These are phyloP conservation scores for Lasiodiplodia citricola DNA, from an alignment of 2,329 filamentous ascomycete species.

Conservation along the genomic window DNA sequence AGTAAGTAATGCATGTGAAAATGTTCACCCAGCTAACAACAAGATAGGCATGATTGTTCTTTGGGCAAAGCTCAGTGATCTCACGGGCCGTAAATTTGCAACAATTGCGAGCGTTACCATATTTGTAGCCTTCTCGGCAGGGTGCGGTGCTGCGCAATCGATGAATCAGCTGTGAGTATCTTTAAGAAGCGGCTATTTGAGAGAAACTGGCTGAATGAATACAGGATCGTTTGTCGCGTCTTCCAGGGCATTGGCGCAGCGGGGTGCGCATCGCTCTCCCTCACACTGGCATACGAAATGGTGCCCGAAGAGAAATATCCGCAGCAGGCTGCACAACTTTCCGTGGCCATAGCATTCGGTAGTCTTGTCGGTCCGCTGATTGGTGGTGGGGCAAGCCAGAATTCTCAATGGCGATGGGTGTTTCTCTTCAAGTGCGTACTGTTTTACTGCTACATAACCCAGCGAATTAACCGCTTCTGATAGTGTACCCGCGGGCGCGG, in stretches of 20 bases:
- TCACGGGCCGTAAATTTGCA: constrained; percentile 37
- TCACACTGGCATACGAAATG: constrained; percentile 38
- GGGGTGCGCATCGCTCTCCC: constrained; percentile 36
- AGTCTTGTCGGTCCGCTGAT: constrained; percentile 28
- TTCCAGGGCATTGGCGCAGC: constrained; percentile 41
- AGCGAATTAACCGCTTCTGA: not conserved
- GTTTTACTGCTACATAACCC: no score
- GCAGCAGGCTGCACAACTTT: constrained; percentile 14
- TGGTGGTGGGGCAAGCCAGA: constrained; percentile 8
- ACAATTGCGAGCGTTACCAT: constrained; percentile 35
- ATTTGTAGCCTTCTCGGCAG: constrained; percentile 38
- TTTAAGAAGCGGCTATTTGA: not conserved
- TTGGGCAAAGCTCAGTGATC: constrained; percentile 41
- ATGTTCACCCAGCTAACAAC: not conserved
- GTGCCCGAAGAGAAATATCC: constrained; percentile 28
- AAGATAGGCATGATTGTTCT: constrained; percentile 39
- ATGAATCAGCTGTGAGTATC: constrained; percentile 35
- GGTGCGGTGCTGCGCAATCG: constrained; percentile 39
- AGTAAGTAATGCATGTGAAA: constrained; percentile 31
- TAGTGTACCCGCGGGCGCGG: not conserved
- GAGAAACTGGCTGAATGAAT: not conserved
- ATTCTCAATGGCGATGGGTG: constrained; percentile 24
- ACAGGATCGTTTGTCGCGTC: constrained; percentile 38
- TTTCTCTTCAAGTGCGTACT: constrained; percentile 25
- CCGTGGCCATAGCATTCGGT: constrained; percentile 17